Evolutionary conservation across 2,329 filamentous ascomycete species (phyloP).

Genomic region (Thielaviopsis ethacetica): DNA sequence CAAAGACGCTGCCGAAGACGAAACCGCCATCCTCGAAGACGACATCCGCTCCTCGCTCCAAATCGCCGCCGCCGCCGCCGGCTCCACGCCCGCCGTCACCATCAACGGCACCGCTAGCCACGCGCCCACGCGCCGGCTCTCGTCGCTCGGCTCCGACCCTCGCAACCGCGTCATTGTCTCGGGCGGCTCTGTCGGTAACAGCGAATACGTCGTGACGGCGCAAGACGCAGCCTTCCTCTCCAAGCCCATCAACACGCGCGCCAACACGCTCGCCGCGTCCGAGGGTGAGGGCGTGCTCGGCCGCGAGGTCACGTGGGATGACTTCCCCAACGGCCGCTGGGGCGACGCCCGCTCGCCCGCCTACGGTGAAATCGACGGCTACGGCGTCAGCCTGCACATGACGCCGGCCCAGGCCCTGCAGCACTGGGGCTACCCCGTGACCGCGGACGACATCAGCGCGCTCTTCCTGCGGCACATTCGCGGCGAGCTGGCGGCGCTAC

Average conservation of each 20-base stretch:
- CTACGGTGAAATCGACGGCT: constrained; percentile 95
- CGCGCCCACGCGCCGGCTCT: constrained; percentile 44
- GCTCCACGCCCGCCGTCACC: constrained; percentile 27
- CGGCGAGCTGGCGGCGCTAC: constrained; percentile 65
- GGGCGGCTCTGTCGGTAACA: constrained; percentile 39
- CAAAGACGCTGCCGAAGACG: constrained; percentile 25
- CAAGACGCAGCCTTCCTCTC: constrained; percentile 62
- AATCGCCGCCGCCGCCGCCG: constrained; percentile 24
- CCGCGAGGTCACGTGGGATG: constrained; percentile 94
- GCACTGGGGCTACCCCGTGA: constrained; percentile 69
- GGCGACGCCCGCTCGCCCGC: constrained; percentile 85
- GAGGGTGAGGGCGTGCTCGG: constrained; percentile 83
- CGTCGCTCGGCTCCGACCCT: constrained; percentile 68
- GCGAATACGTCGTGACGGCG: constrained; percentile 56
- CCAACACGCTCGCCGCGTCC: constrained; percentile 80
- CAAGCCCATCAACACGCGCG: constrained; percentile 57
- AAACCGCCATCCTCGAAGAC: constrained; percentile 16
- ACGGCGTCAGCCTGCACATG: constrained; percentile 88
- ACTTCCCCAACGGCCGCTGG: constrained; percentile 93
- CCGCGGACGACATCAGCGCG: constrained; percentile 53
- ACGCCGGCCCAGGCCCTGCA: constrained; percentile 66
- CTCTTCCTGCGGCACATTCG: constrained; percentile 71
- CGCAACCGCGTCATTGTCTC: constrained; percentile 78
- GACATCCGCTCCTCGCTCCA: constrained; percentile 12
- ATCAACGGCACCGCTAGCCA: constrained; percentile 20